Evolutionary conservation across 345 rosid species (phyloP), one percentile per base, ranked within the genome.

Genomic region (Citrus reticulata): DNA sequence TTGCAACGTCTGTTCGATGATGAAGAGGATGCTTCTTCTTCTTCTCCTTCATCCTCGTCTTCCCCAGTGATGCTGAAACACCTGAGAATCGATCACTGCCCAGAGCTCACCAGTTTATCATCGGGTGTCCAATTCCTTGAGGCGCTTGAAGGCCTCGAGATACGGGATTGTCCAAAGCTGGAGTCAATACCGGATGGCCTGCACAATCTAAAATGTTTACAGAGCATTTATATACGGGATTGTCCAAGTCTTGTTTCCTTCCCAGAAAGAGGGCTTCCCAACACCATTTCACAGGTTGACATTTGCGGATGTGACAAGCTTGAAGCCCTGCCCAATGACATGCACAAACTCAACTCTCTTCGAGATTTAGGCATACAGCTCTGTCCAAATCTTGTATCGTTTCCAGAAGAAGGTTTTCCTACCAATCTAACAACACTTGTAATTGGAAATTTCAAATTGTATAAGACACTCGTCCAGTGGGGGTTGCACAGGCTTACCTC

Each of bases 141-240:
- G 49, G 49, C 51, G 3, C 69, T 65, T 1, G 40, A 34, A 65
- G 0, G 0, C 7, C 17, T 67, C 46, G 0, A 1, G 1, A 67
- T 37, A 9, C 0, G 0, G 3, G 0, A 3, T 9, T 67, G 70
- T n/a, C 6, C 0, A 67, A n/a, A 67, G 29, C 71, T 67, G 2
- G 49, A 67, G 29, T 37, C 42, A 37, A 0, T 68, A 9, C 30
- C 71, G 0, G 29, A n/a, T 16, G 68, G 39, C 27, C 29, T 39
- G 29, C 29, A 13, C 14, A 39, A 9, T 42, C 49, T 42, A 2
- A 10, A 42, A 0, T 10, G 49, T n/a, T n/a, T 66, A 7, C 7
- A 6, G 4, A 1, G 0, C 2, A 9, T 68, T 1, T 0, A 0
- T 9, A 0, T 40, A 10, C 0, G 0, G 1, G 0, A 1, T 0